A percentile compares a stretch with the other conserved stretches of the same genome.
phyloP scores from a whole-genome alignment of 1,139 yeast genomes.

The Taiozyma sp. region DNA sequence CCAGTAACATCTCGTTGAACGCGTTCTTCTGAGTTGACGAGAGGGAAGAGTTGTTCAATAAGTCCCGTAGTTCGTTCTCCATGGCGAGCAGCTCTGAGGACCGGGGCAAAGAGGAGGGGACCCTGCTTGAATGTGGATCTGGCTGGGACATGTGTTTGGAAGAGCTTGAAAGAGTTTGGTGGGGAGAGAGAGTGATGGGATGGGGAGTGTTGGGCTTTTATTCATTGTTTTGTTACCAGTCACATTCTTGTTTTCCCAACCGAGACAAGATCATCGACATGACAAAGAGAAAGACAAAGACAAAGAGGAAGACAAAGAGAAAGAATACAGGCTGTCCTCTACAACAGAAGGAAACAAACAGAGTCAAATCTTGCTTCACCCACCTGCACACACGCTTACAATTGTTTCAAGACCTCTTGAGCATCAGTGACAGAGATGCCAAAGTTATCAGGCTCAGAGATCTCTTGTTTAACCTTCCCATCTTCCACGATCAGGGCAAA shows the following conservation, averaged over 20 bases:
- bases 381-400: slow-evolving; percentile 2
- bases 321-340: no score
- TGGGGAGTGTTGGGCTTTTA: neutral
- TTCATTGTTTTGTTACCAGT: neutral
- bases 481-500: slow-evolving; percentile 71
- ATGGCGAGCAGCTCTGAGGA: slow-evolving; percentile 25
- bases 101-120: slow-evolving; percentile 13
- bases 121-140: neutral
- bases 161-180: neutral
- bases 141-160: no score
- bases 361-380: no score
- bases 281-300: no score
- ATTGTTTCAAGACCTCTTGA: slow-evolving; percentile 18
- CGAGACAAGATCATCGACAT: neutral
- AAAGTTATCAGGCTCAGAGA: slow-evolving; percentile 78
- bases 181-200: neutral
- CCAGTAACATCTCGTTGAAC: slow-evolving; percentile 15
- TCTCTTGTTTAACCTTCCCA: slow-evolving; percentile 59
- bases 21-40: slow-evolving; percentile 14
- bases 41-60: slow-evolving; percentile 16
- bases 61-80: slow-evolving; percentile 23
- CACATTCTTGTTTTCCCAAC: neutral
- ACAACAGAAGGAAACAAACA: no score
- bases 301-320: no score
- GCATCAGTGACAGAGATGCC: slow-evolving; percentile 49